These are phyloP conservation scores for Boeremia exigua DNA, from an alignment of 2,329 filamentous ascomycete genomes.

Conservation along the genomic window DNA sequence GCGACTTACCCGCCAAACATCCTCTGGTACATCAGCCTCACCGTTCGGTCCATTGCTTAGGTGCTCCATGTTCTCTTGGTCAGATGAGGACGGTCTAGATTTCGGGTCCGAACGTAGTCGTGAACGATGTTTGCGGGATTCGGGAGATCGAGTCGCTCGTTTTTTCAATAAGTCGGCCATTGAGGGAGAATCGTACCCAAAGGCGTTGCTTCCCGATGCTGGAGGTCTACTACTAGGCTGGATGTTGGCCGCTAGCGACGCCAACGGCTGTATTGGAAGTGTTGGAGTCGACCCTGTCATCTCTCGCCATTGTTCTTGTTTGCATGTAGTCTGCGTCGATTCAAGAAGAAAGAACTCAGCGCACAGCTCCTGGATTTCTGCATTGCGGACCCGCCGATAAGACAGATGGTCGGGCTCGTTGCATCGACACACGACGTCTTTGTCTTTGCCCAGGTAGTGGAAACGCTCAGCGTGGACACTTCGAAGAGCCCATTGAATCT, in stretches of 20 bases:
- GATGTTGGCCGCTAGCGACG: no score
- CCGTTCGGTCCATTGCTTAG: neutral
- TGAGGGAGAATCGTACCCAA: constrained; percentile 1
- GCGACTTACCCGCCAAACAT: constrained; percentile 22
- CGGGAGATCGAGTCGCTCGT: neutral
- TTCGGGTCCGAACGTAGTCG: neutral
- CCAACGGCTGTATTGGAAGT: neutral
- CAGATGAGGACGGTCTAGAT: neutral
- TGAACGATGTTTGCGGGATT: neutral
- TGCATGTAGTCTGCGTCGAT: constrained; percentile 3
- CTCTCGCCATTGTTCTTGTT: constrained; percentile 20
- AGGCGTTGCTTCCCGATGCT: neutral
- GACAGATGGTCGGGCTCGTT: neutral
- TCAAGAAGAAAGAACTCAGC: constrained; percentile 20
- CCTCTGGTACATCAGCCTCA: constrained; percentile 17
- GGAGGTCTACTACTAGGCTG: no score
- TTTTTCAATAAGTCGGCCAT: neutral
- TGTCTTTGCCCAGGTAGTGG: constrained; percentile 21
- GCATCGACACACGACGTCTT: constrained; percentile 26
- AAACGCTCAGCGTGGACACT: constrained; percentile 5
- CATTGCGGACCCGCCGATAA: constrained; percentile 7
- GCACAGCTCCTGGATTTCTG: constrained; percentile 22
- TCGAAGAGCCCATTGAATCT: neutral
- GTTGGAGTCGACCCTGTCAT: neutral
- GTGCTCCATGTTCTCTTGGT: neutral